Conservation (phyloP, 2,329 filamentous ascomycete species). For the Aspergillus sp. region DNA sequence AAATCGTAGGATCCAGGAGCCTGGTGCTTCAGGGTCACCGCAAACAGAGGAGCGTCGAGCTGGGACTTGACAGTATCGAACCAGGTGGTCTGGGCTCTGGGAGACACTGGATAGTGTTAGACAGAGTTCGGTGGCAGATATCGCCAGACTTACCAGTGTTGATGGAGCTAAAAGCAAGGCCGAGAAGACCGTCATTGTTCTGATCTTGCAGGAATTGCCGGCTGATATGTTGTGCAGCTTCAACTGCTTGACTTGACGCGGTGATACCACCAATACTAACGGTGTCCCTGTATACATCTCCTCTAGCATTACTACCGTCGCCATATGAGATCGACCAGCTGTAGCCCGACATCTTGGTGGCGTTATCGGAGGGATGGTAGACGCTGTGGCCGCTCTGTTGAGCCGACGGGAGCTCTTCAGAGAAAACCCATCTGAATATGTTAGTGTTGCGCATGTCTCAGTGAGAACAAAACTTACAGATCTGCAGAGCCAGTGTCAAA, state of each 20-base stretch:
- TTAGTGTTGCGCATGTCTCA: constrained; percentile 15
- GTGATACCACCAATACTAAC: constrained; percentile 65
- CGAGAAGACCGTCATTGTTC: constrained; percentile 64
- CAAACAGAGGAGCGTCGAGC: constrained; percentile 58
- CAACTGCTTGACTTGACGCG: constrained; percentile 66
- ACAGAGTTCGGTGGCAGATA: too few relatives aligned
- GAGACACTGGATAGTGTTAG: constrained; percentile 43
- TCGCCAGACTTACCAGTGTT: constrained; percentile 52
- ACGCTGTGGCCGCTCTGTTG: constrained; percentile 60
- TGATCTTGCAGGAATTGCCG: constrained; percentile 55
- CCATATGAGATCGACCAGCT: constrained; percentile 68
- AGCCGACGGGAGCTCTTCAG: constrained; percentile 57
- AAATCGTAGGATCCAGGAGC: constrained; percentile 60
- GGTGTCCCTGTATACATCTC: constrained; percentile 68
- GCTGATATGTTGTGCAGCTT: constrained; percentile 66
- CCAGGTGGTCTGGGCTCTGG: constrained; percentile 59
- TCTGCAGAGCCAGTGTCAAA: constrained; percentile 73
- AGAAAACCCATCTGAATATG: constrained; percentile 66
- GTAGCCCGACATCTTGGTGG: constrained; percentile 52
- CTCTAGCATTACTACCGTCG: constrained; percentile 66
- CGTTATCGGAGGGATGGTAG: constrained; percentile 59
- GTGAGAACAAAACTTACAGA: constrained; percentile 56
- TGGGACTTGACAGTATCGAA: constrained; percentile 61
- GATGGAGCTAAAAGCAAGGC: constrained; percentile 63
- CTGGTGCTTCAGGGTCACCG: constrained; percentile 59